These are phyloP conservation scores for Pythium brassicae DNA, from an alignment of 352 stramenopile species.

Conservation along the genomic window DNA sequence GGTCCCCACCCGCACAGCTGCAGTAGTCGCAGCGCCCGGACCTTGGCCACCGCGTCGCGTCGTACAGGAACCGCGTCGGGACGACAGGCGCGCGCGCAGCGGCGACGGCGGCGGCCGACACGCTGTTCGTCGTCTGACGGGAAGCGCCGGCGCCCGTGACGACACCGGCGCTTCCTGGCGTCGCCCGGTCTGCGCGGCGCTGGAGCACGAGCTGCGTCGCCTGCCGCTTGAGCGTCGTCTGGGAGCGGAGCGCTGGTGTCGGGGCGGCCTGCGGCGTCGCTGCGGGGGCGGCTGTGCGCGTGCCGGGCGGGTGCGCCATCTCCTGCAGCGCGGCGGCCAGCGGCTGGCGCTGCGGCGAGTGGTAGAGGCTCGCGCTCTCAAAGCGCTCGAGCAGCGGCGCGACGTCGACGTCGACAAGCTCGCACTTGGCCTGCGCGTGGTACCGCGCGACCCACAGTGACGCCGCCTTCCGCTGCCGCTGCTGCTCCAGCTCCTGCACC, in stretches of 20 bases:
- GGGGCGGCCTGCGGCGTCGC: background rate
- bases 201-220: conserved; percentile 14
- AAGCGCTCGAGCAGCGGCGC: conserved; percentile 28
- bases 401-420: conserved; percentile 27
- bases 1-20: conserved; percentile 46
- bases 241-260: background rate
- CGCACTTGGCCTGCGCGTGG: conserved; percentile 24
- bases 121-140: too few species aligned
- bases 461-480: conserved; percentile 4
- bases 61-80: conserved; percentile 49
- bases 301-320: conserved; percentile 3
- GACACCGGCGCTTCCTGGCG: background rate
- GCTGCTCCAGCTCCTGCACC: background rate
- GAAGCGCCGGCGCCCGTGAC: too few species aligned
- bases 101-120: too few species aligned
- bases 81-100: conserved; percentile 8
- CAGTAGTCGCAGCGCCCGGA: conserved; percentile 63
- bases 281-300: background rate
- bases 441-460: conserved; percentile 16
- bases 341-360: conserved; percentile 28
- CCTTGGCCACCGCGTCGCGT: conserved; percentile 28
- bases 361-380: conserved; percentile 26
- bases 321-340: conserved; percentile 26
- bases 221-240: conserved; percentile 14
- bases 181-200: conserved; percentile 3